Percentiles rank a stretch among this genome's conserved stretches.
phyloP scores from a whole-genome alignment of 306 rosid genomes.

The Amphicarpaea edgeworthii region DNA sequence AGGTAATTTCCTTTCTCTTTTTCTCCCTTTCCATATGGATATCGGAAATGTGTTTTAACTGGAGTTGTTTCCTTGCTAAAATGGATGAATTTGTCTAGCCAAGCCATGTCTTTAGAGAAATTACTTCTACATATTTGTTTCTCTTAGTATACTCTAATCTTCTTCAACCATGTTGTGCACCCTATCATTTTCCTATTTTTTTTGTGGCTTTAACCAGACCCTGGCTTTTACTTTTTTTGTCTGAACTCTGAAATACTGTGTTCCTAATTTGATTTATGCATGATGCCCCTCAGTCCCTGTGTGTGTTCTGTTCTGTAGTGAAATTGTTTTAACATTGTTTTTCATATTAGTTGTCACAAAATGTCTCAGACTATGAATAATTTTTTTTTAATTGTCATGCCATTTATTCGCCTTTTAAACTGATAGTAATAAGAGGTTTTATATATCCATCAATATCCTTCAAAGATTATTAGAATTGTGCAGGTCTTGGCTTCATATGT shows the following conservation, averaged over 20 bases:
- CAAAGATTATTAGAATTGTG: conserved; percentile 6
- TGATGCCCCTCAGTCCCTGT: not conserved
- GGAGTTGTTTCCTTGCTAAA: conserved; percentile 3
- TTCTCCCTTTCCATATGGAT: conserved; percentile 14
- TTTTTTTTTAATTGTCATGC: not conserved
- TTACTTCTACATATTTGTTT: not conserved
- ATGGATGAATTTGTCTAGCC: conserved; percentile 3
- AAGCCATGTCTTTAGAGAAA: conserved; percentile 7
- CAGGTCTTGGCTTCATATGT: not conserved
- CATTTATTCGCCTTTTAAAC: not conserved
- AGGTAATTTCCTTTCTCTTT: conserved; percentile 59
- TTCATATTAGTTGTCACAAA: conserved; percentile 12
- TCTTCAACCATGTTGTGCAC: conserved; percentile 9
- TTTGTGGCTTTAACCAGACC: not conserved
- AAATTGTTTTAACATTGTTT: conserved; percentile 2
- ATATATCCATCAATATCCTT: conserved; percentile 22
- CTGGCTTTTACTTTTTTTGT: conserved; percentile 9
- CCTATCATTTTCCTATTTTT: not conserved
- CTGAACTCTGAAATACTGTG: not conserved
- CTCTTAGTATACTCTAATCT: conserved; percentile 8
- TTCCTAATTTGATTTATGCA: conserved; percentile 33
- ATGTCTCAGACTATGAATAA: not conserved
- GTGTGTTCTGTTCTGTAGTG: not conserved
- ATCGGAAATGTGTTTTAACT: not conserved
- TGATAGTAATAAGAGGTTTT: conserved; percentile 6